Evolutionary conservation across 2,329 filamentous ascomycete species (phyloP).

Genomic region (Stagonosporopsis vannaccii): DNA sequence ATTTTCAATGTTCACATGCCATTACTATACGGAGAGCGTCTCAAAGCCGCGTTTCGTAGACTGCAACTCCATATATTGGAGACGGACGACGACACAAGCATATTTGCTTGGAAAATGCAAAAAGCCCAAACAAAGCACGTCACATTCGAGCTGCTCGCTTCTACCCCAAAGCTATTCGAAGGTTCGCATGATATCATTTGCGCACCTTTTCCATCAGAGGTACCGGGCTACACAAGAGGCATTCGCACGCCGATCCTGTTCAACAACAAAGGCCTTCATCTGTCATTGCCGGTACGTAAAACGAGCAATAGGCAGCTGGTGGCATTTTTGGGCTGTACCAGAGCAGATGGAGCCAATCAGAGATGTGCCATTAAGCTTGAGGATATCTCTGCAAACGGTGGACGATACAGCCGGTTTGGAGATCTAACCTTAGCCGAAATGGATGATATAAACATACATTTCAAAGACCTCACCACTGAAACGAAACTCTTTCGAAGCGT

Average conservation of each 20-base stretch:
- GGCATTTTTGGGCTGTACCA: neutral
- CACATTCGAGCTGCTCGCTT: neutral
- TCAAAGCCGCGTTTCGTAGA: neutral
- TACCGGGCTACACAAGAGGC: neutral
- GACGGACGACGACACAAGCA: neutral
- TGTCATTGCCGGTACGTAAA: neutral
- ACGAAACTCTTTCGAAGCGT: too few species aligned
- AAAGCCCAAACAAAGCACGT: neutral
- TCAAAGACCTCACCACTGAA: neutral
- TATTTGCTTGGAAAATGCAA: neutral
- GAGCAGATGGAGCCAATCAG: too few species aligned
- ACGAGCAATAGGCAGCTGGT: neutral
- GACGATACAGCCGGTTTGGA: neutral
- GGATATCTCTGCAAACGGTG: neutral
- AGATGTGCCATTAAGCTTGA: neutral
- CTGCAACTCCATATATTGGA: neutral
- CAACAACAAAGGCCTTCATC: too few species aligned
- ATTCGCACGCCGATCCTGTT: too few species aligned
- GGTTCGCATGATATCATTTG: neutral
- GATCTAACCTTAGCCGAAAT: neutral
- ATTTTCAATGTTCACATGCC: slow-evolving; percentile 25
- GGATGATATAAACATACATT: neutral
- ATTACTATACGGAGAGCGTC: slow-evolving; percentile 18
- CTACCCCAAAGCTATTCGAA: neutral
- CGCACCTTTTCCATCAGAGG: neutral